Conservation (phyloP, 495 filamentous ascomycete species). For the Margaritispora aquatica region DNA sequence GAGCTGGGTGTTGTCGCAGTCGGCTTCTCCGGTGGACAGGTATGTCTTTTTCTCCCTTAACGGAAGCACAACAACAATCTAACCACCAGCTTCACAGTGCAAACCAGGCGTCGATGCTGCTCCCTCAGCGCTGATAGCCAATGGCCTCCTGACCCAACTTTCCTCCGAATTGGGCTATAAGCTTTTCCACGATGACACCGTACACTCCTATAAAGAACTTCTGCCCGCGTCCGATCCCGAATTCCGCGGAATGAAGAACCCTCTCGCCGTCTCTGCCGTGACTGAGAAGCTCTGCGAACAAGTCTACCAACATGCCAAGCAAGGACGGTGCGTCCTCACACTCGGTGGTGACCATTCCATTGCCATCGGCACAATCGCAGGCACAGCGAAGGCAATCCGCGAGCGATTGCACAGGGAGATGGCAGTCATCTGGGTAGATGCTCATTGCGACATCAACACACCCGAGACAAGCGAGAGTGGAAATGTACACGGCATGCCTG, state of each 20-base stretch:
- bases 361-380: slow-evolving; percentile 86
- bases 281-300: slow-evolving; percentile 73
- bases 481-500: slow-evolving; percentile 98
- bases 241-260: slow-evolving; percentile 88
- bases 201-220: slow-evolving; percentile 76
- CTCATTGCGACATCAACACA: slow-evolving; percentile 95
- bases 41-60: slow-evolving; percentile 33
- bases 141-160: slow-evolving; percentile 81
- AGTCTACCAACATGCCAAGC: slow-evolving; percentile 78
- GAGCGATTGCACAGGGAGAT: slow-evolving; percentile 77
- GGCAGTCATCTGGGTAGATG: slow-evolving; percentile 97
- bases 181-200: slow-evolving; percentile 74
- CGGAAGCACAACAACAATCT: slow-evolving; percentile 7
- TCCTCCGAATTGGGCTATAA: slow-evolving; percentile 80
- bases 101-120: slow-evolving; percentile 92
- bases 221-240: slow-evolving; percentile 69
- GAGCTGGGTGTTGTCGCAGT: slow-evolving; percentile 91
- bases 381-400: slow-evolving; percentile 74
- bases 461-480: slow-evolving; percentile 85
- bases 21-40: slow-evolving; percentile 96
- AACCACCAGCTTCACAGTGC: slow-evolving; percentile 44
- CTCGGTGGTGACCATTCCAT: slow-evolving; percentile 96
- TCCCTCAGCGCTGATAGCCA: slow-evolving; percentile 82
- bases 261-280: slow-evolving; percentile 81
- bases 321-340: slow-evolving; percentile 85